Base-by-base conservation (phyloP, 345 rosid genomes). In the Citrus medica region DNA sequence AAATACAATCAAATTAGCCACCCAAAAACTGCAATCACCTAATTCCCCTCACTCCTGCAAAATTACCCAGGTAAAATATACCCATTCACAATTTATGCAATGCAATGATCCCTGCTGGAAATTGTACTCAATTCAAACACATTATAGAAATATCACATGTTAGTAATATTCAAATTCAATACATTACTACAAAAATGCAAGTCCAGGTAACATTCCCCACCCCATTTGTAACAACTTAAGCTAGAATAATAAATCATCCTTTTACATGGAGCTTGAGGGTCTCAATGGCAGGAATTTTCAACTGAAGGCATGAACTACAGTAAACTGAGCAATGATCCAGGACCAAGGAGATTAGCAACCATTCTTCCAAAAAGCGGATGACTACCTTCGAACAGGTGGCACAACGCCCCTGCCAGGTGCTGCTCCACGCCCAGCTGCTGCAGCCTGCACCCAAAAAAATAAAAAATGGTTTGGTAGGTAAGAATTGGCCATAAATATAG, bases 401-500 rank as follows among this genome's bases (percentile, higher is more conserved):
- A 60, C 91, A 22, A n/a, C 90, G 6, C 97, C 98, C 71, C 98
- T 90, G 65, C 98, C 97, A 7, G 84, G 89, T 19, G 91, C 66
- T 78, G 83, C 84, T 74, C 98, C 97, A 73, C 97, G 93, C 51
- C 98, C 98, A 59, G 98, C 79, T 83, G 91, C 94, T 77, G 90
- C 95, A 71, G 89, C 88, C 97, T 89, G 82, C 69, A 76, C 60
- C 76, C 21, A 35, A 3, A 3, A 13, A 13, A 33, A 61, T n/a
- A 28, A 46, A 32, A 17, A 27, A 61, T 19, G 21, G 35, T 12
- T 14, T 40, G 16, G 42, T 1, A 24, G n/a, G 25, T 73, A 35
- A 35, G 63, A 59, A 75, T 42, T 53, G 51, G 61, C 58, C 32
- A 30, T 46, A 33, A 24, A 35, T 13, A 65, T 32, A 24, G 22